Conservation (phyloP, 2,329 filamentous ascomycete genomes). For the Pochonia chlamydosporia region DNA sequence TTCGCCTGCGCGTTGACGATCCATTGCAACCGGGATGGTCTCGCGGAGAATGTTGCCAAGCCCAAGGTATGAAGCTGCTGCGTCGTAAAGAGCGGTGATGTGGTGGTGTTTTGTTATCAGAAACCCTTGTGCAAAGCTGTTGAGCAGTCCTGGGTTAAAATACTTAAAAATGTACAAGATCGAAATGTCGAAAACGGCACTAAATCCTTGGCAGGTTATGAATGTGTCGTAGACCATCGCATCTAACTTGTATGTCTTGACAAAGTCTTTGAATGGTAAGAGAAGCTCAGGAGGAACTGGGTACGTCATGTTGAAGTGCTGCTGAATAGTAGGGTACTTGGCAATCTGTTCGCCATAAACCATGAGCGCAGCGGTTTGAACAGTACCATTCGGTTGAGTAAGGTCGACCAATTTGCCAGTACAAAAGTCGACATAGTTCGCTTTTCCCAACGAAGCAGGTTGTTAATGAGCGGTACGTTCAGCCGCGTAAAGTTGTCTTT, state of each 20-base stretch:
- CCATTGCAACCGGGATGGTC: neutral
- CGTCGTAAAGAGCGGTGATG: neutral
- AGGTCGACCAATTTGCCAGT: neutral
- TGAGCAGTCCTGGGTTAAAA: conserved; percentile 9
- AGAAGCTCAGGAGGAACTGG: conserved; percentile 36
- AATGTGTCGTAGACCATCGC: conserved; percentile 24
- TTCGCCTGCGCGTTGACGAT: conserved; percentile 12
- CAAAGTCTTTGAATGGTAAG: conserved; percentile 33
- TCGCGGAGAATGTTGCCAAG: neutral
- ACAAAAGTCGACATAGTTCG: conserved; percentile 6
- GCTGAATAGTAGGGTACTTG: conserved; percentile 5
- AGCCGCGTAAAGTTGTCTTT: conserved; percentile 31
- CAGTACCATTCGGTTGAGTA: neutral
- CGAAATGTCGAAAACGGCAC: conserved; percentile 28
- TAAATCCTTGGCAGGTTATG: conserved; percentile 31
- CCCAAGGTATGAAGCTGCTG: neutral
- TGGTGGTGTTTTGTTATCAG: conserved; percentile 9
- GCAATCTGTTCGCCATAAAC: neutral
- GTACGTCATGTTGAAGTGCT: conserved; percentile 22
- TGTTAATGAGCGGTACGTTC: conserved; percentile 15
- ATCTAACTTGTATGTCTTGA: conserved; percentile 33
- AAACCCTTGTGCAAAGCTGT: conserved; percentile 14
- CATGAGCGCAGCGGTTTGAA: conserved; percentile 2
- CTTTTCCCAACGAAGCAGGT: no score
- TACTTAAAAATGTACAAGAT: conserved; percentile 32